phyloP scores from a whole-genome alignment of 2,329 filamentous ascomycete genomes.

The Bipolaris oryzae region DNA sequence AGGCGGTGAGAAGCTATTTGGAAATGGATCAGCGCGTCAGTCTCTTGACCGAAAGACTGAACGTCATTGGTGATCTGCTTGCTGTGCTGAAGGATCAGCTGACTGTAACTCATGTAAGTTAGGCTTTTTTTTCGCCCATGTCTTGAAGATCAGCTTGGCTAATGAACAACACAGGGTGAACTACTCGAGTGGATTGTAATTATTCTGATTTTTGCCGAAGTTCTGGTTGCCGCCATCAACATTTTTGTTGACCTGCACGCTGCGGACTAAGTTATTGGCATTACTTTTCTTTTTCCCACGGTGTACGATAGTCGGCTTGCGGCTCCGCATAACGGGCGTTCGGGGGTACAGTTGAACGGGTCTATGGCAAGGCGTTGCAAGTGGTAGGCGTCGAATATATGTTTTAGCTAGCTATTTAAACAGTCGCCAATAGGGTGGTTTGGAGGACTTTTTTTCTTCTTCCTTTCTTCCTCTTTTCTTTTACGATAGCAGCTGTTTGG shows the following conservation, averaged over 20 bases:
- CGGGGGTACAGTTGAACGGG: not conserved
- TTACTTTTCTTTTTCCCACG: not conserved
- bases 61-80: slow-evolving; percentile 91
- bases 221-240: slow-evolving; percentile 89
- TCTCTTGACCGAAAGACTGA: slow-evolving; percentile 84
- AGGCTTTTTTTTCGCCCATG: not conserved
- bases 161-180: slow-evolving; percentile 47
- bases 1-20: slow-evolving; percentile 91
- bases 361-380: slow-evolving; percentile 12
- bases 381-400: not conserved
- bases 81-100: slow-evolving; percentile 95
- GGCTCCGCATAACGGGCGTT: slow-evolving; percentile 2
- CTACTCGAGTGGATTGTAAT: slow-evolving; percentile 72
- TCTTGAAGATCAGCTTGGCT: not conserved
- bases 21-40: slow-evolving; percentile 97
- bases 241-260: slow-evolving; percentile 94
- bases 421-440: not conserved
- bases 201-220: slow-evolving; percentile 92
- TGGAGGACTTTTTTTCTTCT: not conserved
- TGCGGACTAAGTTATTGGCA: slow-evolving; percentile 53
- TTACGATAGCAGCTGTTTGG: not conserved
- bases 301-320: slow-evolving; percentile 25
- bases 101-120: slow-evolving; percentile 70
- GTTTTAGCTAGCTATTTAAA: not conserved
- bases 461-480: not conserved